phyloP scores from a whole-genome alignment of 345 rosid genomes.

The Populus pruinosa region DNA sequence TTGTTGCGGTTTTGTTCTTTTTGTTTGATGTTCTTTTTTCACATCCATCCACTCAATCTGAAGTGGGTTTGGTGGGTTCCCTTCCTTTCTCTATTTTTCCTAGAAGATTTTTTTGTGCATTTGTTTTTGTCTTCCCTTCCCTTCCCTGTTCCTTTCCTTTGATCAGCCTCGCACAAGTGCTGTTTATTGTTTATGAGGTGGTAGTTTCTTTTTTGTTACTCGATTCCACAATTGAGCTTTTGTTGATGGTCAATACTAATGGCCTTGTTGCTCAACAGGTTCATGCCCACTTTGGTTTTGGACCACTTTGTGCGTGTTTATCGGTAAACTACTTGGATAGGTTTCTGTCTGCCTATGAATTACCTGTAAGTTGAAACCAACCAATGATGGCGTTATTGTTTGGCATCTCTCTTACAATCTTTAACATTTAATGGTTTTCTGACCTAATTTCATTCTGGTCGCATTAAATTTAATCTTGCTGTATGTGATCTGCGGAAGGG shows the following conservation, averaged over 20 bases:
- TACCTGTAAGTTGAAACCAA: conserved; percentile 49
- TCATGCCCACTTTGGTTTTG: conserved; percentile 59
- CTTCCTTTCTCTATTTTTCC: conserved; percentile 7
- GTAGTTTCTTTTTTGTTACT: conserved; percentile 13
- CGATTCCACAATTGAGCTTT: conserved; percentile 10
- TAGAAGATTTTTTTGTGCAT: conserved; percentile 2
- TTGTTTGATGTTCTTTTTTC: conserved; percentile 3
- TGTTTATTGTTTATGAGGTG: conserved; percentile 1
- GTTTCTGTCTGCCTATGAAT: conserved; percentile 59
- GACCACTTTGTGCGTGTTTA: conserved; percentile 58
- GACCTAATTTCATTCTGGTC: background rate
- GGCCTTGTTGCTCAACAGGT: conserved; percentile 42
- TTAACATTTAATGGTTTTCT: background rate
- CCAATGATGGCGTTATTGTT: background rate
- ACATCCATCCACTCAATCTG: conserved; percentile 7
- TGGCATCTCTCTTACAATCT: background rate
- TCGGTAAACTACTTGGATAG: conserved; percentile 71
- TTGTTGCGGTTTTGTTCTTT: conserved; percentile 2
- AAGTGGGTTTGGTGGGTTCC: conserved; percentile 30
- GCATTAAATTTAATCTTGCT: background rate
- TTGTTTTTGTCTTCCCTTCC: background rate
- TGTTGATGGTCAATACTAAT: conserved; percentile 17
- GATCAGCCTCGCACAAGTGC: background rate
- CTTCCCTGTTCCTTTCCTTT: background rate
- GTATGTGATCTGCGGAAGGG: conserved; percentile 45